A percentile compares a stretch with the other conserved stretches of the same genome.
These are phyloP conservation scores for Cryptosporidium sp. DNA, from an alignment of 169 alveolate genomes.

Conservation along the genomic window DNA sequence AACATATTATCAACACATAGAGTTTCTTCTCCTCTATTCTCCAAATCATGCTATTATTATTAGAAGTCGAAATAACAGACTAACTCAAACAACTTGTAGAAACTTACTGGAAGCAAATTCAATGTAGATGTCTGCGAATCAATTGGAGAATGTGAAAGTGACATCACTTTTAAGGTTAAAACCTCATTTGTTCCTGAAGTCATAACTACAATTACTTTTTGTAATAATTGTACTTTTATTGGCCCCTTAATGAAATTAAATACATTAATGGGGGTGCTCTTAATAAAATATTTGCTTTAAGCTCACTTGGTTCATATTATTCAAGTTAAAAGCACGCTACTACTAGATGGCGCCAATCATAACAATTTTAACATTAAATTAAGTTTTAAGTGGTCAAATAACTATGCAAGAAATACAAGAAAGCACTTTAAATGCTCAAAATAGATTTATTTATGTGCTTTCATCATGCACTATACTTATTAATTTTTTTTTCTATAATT, in stretches of 20 bases:
- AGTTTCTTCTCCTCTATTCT: conserved; percentile 14
- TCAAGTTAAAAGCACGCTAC: not conserved
- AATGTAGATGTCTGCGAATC: conserved; percentile 51
- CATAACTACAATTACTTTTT: not conserved
- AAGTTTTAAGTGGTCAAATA: too few relatives aligned
- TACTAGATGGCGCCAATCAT: not conserved
- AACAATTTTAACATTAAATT: too few relatives aligned
- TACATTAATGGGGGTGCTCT: not conserved
- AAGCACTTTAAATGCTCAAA: not conserved
- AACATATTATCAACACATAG: conserved; percentile 63
- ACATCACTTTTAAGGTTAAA: conserved; percentile 53
- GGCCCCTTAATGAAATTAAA: not conserved
- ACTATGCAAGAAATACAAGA: not conserved
- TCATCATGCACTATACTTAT: not conserved
- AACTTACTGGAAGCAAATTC: conserved; percentile 47
- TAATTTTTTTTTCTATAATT: not conserved
- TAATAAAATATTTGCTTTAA: too few relatives aligned
- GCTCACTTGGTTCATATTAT: not conserved
- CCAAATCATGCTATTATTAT: not conserved
- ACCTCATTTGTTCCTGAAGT: conserved; percentile 12
- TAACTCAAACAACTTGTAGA: not conserved
- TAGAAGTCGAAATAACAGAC: not conserved
- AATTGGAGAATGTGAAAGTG: conserved; percentile 50
- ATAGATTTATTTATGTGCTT: not conserved
- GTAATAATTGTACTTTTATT: not conserved